These are phyloP conservation scores for Fusarium floridanum DNA, from an alignment of 2,329 filamentous ascomycete species.

Conservation along the genomic window DNA sequence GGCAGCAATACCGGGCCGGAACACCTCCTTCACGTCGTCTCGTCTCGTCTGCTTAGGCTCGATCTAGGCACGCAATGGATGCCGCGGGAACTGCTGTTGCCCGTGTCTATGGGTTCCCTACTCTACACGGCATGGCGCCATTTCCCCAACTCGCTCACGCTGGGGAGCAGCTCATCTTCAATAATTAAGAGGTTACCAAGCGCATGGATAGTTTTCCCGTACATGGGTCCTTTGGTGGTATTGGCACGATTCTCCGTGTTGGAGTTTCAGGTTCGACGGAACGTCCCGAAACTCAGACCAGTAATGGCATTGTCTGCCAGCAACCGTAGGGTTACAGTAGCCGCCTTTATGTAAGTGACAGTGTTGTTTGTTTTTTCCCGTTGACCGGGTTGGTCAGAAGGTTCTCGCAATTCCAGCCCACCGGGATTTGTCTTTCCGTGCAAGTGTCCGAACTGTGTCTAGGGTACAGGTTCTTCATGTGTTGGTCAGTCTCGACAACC, in stretches of 20 bases:
- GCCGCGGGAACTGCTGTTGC: neutral
- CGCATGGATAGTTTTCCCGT: constrained; percentile 24
- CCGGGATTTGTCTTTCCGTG: neutral
- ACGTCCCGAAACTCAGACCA: constrained; percentile 29
- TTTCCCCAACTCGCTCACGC: constrained; percentile 7
- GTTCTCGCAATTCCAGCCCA: neutral
- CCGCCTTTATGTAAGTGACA: neutral
- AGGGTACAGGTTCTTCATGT: neutral
- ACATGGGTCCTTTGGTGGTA: constrained; percentile 24
- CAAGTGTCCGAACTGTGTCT: neutral
- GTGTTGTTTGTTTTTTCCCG: neutral
- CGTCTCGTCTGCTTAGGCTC: neutral
- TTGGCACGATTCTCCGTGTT: constrained; percentile 21
- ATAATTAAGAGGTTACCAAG: constrained; percentile 6
- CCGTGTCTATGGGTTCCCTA: neutral
- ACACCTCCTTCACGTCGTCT: constrained; percentile 19
- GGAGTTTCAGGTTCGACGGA: constrained; percentile 43
- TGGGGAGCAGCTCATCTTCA: constrained; percentile 6
- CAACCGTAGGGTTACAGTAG: neutral
- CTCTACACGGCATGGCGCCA: constrained; percentile 8
- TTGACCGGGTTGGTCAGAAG: neutral
- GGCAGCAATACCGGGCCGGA: neutral
- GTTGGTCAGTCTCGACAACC: neutral
- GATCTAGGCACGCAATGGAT: neutral
- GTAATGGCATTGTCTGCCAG: neutral